Percentiles rank a stretch among this genome's conserved stretches.
phyloP scores from a whole-genome alignment of 352 stramenopile species.

The Globisporangium yorkense region DNA sequence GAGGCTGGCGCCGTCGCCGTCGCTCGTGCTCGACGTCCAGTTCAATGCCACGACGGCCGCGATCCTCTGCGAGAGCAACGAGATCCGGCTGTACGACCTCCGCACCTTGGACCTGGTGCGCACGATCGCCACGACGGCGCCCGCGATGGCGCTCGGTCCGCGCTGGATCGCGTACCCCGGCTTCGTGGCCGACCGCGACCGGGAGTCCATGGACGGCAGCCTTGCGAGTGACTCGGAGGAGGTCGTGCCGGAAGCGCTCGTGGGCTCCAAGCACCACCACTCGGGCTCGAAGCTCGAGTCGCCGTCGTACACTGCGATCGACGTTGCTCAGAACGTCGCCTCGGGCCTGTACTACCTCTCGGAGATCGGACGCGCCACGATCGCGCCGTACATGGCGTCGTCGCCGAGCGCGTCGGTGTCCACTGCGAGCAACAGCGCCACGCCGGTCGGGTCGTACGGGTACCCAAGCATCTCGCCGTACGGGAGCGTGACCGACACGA shows the following conservation, averaged over 20 bases:
- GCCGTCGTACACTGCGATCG: conserved; percentile 58
- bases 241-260: conserved; percentile 22
- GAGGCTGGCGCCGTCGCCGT: conserved; percentile 45
- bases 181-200: conserved; percentile 19
- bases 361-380: conserved; percentile 55
- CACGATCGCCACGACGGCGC: conserved; percentile 40
- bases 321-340: conserved; percentile 85
- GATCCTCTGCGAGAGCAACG: conserved; percentile 59
- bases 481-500: conserved; percentile 7
- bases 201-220: conserved; percentile 19
- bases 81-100: conserved; percentile 66
- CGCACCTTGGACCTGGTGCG: conserved; percentile 36
- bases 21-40: conserved; percentile 62
- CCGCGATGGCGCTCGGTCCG: conserved; percentile 56
- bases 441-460: conserved; percentile 11
- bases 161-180: conserved; percentile 72
- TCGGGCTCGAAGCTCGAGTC: conserved; percentile 16
- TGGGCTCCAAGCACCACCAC: conserved; percentile 12
- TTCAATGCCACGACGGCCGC: conserved; percentile 47
- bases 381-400: conserved; percentile 68
- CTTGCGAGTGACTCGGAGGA: conserved; percentile 46
- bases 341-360: conserved; percentile 83
- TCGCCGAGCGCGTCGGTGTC: conserved; percentile 32
- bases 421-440: conserved; percentile 13
- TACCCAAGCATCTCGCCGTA: conserved; percentile 15